Percentiles rank a stretch among this genome's conserved stretches.
Conservation (phyloP, 139 green algal species). For the Volvox reticuliferus region DNA sequence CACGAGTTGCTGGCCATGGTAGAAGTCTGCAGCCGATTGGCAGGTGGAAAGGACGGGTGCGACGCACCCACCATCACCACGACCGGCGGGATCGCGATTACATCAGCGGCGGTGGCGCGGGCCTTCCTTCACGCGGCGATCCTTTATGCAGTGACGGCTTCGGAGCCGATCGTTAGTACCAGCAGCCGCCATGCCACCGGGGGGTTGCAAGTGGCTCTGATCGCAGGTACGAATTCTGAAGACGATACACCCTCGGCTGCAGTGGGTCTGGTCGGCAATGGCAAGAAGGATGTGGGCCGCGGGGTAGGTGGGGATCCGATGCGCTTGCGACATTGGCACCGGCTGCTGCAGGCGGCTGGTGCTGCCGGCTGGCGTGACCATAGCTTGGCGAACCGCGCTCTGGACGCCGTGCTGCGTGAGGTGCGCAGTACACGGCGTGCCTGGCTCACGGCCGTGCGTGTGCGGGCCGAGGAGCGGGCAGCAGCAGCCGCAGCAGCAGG, state of each 20-base stretch:
- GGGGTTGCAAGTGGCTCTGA: too few relatives aligned
- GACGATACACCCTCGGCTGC: too few relatives aligned
- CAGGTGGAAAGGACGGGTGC: not conserved
- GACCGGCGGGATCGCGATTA: not conserved
- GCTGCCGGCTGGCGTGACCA: not conserved
- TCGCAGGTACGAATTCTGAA: too few relatives aligned
- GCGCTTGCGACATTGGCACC: slow-evolving; percentile 25
- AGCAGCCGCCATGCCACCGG: not conserved
- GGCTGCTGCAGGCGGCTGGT: slow-evolving; percentile 24
- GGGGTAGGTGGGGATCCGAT: not conserved
- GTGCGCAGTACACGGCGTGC: not conserved
- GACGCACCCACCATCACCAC: not conserved
- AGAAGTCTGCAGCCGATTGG: not conserved
- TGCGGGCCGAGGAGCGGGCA: not conserved
- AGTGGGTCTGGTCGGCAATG: too few relatives aligned
- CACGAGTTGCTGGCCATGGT: slow-evolving; percentile 11
- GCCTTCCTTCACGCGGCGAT: slow-evolving; percentile 13
- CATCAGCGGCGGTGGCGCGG: not conserved
- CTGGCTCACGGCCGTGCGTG: slow-evolving; percentile 3
- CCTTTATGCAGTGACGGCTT: not conserved
- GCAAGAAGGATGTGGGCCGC: not conserved
- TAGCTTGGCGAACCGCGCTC: not conserved
- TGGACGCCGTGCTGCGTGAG: slow-evolving; percentile 13
- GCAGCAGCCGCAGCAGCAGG: not conserved
- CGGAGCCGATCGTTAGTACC: not conserved